A percentile compares a stretch with the other conserved stretches of the same genome.
These are phyloP conservation scores for Trichosporon asahii DNA, from an alignment of 1,284 basidiomycete species.

Conservation along the genomic window DNA sequence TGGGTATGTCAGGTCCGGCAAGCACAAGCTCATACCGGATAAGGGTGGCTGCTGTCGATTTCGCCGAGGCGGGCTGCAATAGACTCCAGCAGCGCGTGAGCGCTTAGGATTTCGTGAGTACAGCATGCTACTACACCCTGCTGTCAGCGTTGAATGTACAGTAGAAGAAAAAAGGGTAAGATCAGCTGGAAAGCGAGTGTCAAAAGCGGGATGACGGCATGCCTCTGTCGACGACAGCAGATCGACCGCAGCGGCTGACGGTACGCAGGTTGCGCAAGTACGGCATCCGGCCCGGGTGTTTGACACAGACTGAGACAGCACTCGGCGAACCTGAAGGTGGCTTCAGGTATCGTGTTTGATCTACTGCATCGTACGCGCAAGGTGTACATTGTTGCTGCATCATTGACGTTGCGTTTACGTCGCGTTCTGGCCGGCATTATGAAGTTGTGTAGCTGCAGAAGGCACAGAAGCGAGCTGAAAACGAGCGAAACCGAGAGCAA, in stretches of 20 bases:
- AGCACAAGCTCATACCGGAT: neutral
- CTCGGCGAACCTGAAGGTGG: neutral
- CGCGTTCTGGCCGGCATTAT: neutral
- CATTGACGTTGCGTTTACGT: neutral
- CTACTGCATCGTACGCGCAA: neutral
- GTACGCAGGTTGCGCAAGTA: neutral
- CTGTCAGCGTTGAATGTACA: no score
- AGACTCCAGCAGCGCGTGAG: neutral
- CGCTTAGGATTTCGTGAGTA: neutral
- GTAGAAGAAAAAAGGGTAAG: neutral
- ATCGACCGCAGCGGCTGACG: neutral
- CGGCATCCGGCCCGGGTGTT: slow-evolving; percentile 7
- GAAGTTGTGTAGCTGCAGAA: neutral
- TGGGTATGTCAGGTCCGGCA: neutral
- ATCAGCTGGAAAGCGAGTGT: neutral
- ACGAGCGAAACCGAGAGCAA: neutral
- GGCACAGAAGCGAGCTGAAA: neutral
- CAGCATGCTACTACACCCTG: neutral
- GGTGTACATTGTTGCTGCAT: neutral
- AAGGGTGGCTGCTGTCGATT: neutral
- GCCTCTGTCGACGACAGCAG: neutral
- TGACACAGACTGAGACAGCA: slow-evolving; percentile 1
- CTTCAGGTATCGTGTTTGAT: neutral
- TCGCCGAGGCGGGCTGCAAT: neutral
- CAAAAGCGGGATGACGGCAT: slow-evolving; percentile 7